Percentiles rank a stretch among this genome's conserved stretches.
Evolutionary conservation across 768 basidiomycete species (phyloP).

Genomic region (Serpula lacrymans): DNA sequence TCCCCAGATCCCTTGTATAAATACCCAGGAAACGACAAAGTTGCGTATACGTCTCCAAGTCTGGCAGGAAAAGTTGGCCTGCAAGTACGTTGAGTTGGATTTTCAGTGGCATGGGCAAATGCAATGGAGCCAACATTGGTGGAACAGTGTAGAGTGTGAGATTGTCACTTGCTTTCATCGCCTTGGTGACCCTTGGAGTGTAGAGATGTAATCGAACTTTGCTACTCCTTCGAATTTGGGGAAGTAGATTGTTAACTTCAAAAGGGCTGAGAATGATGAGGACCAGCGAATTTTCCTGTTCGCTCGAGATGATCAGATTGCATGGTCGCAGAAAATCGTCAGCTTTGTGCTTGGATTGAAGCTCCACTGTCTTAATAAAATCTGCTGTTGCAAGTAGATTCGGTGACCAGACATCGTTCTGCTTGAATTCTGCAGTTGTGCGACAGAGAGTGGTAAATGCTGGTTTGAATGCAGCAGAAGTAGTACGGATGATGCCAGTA

Average conservation of each 20-base stretch:
- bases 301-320: constrained; percentile 12
- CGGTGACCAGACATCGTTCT: background rate
- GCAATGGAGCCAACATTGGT: background rate
- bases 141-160: constrained; percentile 21
- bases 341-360: background rate
- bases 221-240: constrained; percentile 30
- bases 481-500: constrained; percentile 21
- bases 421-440: constrained; percentile 3
- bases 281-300: background rate
- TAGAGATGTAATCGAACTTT: constrained; percentile 40
- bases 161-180: constrained; percentile 35
- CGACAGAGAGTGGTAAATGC: constrained; percentile 9
- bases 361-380: constrained; percentile 1
- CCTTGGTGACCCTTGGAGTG: constrained; percentile 31
- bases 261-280: constrained; percentile 39
- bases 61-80: constrained; percentile 28
- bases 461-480: constrained; percentile 19
- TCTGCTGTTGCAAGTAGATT: constrained; percentile 11
- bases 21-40: constrained; percentile 25
- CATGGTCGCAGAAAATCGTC: constrained; percentile 10
- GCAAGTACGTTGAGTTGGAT: constrained; percentile 29
- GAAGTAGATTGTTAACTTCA: constrained; percentile 37
- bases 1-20: constrained; percentile 13
- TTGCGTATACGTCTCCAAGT: constrained; percentile 23
- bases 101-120: too few species aligned